Evolutionary conservation across 2,329 filamentous ascomycete genomes (phyloP), one percentile per base, ranked within the genome.

Genomic region (Drechslerella dactyloides): DNA sequence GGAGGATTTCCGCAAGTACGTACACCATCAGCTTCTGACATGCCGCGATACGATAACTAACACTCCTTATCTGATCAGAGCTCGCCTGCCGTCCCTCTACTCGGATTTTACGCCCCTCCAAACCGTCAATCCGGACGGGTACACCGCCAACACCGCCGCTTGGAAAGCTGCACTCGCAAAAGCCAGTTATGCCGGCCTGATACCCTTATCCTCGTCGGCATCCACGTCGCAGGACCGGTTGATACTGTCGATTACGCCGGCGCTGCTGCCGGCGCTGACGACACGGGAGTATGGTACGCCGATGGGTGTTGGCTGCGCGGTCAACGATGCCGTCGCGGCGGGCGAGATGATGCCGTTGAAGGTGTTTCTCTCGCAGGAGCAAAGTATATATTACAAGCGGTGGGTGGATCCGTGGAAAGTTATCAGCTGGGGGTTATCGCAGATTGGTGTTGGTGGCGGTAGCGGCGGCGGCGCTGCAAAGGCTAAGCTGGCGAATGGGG

Each of bases 61-160:
- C 33, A 58, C 61, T 30, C 27, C 48, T 23, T 7, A 33, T 55
- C n/a, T 27, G 74, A 80, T 79, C 75, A 91, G 89, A 81, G 85
- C 88, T 74, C 90, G 92, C 55, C 84, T 96, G 11, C 88, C 90
- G 11, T 93, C 91, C 3, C 86, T 96, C 51, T 96, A 96, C 81
- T 93, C 91, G 53, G 92, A 96, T 79, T 96, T 96, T 78, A 83
- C 86, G 40, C 81, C 86, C 3, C 91, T 93, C 75, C 85, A 85
- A 76, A 86, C 85, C 42, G 86, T 90, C 21, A 96, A 96, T 78
- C 90, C 91, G 0, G 91, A 96, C 79, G 91, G 91, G 76, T 96
- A 91, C 81, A 81, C 83, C 19, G 90, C 91, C 48, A 96, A 96
- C 78, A 83, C 91, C 46, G 81, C 84, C 5, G 90, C 91, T 58